Conservation (phyloP, 73 alveolate genomes). For the Paramecium sonneborni region DNA sequence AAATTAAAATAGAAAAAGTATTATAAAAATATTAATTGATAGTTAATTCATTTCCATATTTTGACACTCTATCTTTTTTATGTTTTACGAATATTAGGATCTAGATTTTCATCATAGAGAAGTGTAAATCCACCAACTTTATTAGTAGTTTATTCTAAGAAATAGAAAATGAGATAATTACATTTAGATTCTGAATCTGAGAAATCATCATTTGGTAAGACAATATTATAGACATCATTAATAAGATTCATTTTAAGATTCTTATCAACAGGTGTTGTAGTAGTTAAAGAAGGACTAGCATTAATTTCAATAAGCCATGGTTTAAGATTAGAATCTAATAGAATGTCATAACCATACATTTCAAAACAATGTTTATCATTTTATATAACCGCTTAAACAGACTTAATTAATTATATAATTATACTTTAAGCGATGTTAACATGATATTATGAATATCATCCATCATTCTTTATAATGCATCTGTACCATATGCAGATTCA, state of each 20-base stretch:
- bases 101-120: conserved; percentile 77
- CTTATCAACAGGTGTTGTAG: conserved; percentile 89
- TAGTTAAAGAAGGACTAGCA: conserved; percentile 94
- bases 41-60: conserved; percentile 58
- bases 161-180: conserved; percentile 72
- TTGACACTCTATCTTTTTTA: conserved; percentile 18
- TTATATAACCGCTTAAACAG: conserved; percentile 88
- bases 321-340: conserved; percentile 87
- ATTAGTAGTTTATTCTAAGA: conserved; percentile 38
- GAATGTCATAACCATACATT: conserved; percentile 98
- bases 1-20: too few species aligned
- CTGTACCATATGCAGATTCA: conserved; percentile 88
- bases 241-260: conserved; percentile 87
- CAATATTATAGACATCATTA: conserved; percentile 92
- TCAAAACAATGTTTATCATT: conserved; percentile 99
- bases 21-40: background rate
- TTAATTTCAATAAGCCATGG: conserved; percentile 98
- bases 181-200: conserved; percentile 93
- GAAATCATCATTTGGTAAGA: conserved; percentile 94
- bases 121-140: conserved; percentile 87
- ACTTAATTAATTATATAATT: conserved; percentile 8
- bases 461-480: conserved; percentile 87
- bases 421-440: conserved; percentile 78
- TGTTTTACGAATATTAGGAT: conserved; percentile 15
- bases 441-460: conserved; percentile 92